These are phyloP conservation scores for Ophiostoma fasciatum DNA, from an alignment of 2,329 filamentous ascomycete species.

Conservation along the genomic window DNA sequence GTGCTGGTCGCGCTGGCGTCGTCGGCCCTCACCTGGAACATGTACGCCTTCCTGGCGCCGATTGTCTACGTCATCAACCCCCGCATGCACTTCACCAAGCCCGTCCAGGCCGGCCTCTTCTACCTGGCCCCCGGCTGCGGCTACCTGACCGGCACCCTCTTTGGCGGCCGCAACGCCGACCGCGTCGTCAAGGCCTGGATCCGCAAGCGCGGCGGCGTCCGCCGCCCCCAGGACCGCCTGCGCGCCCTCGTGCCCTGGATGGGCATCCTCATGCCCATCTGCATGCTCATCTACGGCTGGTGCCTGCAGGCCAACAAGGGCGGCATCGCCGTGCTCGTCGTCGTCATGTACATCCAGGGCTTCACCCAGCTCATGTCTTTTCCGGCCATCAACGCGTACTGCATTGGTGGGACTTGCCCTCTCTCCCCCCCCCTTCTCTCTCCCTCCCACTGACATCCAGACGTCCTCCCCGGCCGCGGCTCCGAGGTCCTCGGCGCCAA, in stretches of 20 bases:
- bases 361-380: constrained; percentile 6
- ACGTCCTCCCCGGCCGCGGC: constrained; percentile 56
- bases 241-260: constrained; percentile 45
- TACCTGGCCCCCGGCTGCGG: constrained; percentile 56
- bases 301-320: constrained; percentile 5
- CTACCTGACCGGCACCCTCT: constrained; percentile 50
- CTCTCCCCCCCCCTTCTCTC: constrained; percentile 13
- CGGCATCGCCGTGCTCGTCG: constrained; percentile 1
- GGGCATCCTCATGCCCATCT: constrained; percentile 23
- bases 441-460: constrained; percentile 48
- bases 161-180: constrained; percentile 54
- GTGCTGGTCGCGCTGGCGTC: constrained; percentile 41
- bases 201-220: constrained; percentile 33
- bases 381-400: constrained; percentile 6
- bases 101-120: constrained; percentile 50
- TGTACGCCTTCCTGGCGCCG: constrained; percentile 49
- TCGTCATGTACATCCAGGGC: constrained; percentile 6
- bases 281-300: constrained; percentile 9
- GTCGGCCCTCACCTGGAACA: constrained; percentile 51
- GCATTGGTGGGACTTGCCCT: neutral
- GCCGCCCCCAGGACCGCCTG: constrained; percentile 55
- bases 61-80: constrained; percentile 58
- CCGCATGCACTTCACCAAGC: constrained; percentile 45
- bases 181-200: constrained; percentile 46
- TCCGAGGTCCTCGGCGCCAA: constrained; percentile 67